Percentiles rank a stretch among this genome's conserved stretches.
These are phyloP conservation scores for Pseudopyrenochaeta lycopersici DNA, from an alignment of 2,329 filamentous ascomycete species.

Conservation along the genomic window DNA sequence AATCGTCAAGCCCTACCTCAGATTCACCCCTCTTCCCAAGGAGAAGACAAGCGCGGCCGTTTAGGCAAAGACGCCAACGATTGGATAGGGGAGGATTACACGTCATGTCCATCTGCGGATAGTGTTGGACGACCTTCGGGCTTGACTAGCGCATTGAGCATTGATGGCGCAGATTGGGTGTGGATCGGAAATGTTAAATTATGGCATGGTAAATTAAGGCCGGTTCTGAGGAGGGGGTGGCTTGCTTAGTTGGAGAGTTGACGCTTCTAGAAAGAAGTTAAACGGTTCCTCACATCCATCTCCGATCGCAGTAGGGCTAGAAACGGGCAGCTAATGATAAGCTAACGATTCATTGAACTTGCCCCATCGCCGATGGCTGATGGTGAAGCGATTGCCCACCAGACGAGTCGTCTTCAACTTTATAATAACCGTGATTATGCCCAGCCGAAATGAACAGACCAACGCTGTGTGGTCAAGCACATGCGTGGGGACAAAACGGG, in stretches of 20 bases:
- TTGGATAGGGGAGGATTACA: no score
- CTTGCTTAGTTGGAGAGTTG: conserved; percentile 13
- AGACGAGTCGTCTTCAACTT: background rate
- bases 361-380: background rate
- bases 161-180: background rate
- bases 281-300: conserved; percentile 15
- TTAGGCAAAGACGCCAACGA: background rate
- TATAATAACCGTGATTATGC: background rate
- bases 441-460: background rate
- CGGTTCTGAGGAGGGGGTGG: background rate
- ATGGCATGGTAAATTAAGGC: conserved; percentile 2
- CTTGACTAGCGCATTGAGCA: background rate
- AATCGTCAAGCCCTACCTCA: conserved; percentile 70
- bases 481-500: no score
- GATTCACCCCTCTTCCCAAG: conserved; percentile 67
- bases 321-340: conserved; percentile 23
- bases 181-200: background rate
- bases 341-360: conserved; percentile 2
- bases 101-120: background rate
- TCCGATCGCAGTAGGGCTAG: conserved; percentile 21
- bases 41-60: conserved; percentile 62
- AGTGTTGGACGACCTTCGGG: background rate
- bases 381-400: background rate
- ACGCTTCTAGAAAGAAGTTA: conserved; percentile 30
- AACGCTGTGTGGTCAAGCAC: background rate